Percentiles rank a stretch among this genome's conserved stretches.
phyloP scores from a whole-genome alignment of 2,329 filamentous ascomycete species.

The Plectosphaerella cucumerina region DNA sequence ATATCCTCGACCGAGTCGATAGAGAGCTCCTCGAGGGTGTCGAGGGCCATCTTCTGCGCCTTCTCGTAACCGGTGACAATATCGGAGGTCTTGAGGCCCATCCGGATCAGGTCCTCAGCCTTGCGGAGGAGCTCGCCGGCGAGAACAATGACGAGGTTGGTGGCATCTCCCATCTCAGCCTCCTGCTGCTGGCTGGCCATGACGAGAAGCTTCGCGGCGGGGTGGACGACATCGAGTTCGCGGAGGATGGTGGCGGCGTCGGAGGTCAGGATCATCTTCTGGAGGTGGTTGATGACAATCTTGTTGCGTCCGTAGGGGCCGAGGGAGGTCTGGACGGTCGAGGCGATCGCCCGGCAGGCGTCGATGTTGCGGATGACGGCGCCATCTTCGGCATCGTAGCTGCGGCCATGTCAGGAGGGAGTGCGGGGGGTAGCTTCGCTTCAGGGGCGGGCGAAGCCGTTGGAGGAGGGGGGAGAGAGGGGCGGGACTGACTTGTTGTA shows the following conservation, averaged over 20 bases:
- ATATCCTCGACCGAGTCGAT: slow-evolving; percentile 90
- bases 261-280: slow-evolving; percentile 99
- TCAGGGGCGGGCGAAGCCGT: slow-evolving; percentile 7
- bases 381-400: slow-evolving; percentile 98
- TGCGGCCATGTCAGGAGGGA: slow-evolving; percentile 38
- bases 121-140: slow-evolving; percentile 95
- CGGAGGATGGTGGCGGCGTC: slow-evolving; percentile 96
- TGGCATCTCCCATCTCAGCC: slow-evolving; percentile 97
- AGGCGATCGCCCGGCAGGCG: slow-evolving; percentile 91
- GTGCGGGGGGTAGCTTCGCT: slow-evolving; percentile 11
- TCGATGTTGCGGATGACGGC: slow-evolving; percentile 98
- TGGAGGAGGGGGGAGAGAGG: slow-evolving; percentile 15
- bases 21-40: slow-evolving; percentile 79
- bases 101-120: slow-evolving; percentile 90
- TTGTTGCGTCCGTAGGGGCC: slow-evolving; percentile 98
- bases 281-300: slow-evolving; percentile 98
- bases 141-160: slow-evolving; percentile 93
- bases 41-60: slow-evolving; percentile 83
- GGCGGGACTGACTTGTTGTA: slow-evolving; percentile 80
- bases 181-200: slow-evolving; percentile 99
- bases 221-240: slow-evolving; percentile 97
- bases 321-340: slow-evolving; percentile 93
- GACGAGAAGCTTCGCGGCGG: slow-evolving; percentile 92
- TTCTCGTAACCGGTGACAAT: slow-evolving; percentile 95
- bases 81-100: slow-evolving; percentile 98